Evolutionary conservation across 371 early-diverging fungal genomes (phyloP).

Genomic region (Apophysomyces ossiformis): DNA sequence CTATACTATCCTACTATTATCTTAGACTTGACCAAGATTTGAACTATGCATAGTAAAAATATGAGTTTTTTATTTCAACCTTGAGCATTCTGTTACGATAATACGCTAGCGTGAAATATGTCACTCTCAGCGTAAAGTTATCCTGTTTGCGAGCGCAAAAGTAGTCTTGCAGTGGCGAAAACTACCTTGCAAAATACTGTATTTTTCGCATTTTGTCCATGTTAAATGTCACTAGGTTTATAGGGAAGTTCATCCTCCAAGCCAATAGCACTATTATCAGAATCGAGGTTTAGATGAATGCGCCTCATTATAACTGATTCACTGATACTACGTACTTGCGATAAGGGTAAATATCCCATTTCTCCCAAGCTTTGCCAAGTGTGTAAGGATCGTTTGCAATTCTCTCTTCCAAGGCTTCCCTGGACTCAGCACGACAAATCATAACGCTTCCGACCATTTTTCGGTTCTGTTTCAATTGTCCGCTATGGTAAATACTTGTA

Average conservation of each 20-base stretch:
- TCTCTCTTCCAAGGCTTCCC: slow-evolving; percentile 41
- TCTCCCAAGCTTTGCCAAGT: slow-evolving; percentile 25
- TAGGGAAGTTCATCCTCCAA: slow-evolving; percentile 1
- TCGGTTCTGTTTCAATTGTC: slow-evolving; percentile 16
- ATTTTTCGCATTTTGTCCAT: background rate
- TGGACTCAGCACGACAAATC: slow-evolving; percentile 51
- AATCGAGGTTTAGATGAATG: background rate
- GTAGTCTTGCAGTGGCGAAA: too few relatives aligned
- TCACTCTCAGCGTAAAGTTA: too few relatives aligned
- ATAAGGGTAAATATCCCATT: slow-evolving; percentile 1
- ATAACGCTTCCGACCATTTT: slow-evolving; percentile 61
- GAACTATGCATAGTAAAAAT: too few relatives aligned
- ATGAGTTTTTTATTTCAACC: too few relatives aligned
- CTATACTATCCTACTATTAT: too few relatives aligned
- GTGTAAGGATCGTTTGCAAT: slow-evolving; percentile 57
- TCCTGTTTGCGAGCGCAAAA: too few relatives aligned
- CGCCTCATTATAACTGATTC: background rate
- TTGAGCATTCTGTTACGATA: too few relatives aligned
- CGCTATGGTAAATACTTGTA: too few relatives aligned
- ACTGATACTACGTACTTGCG: background rate
- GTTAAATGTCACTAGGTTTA: background rate
- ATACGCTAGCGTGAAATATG: too few relatives aligned
- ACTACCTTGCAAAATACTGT: too few relatives aligned
- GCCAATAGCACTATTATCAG: background rate
- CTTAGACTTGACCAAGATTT: too few relatives aligned